phyloP scores from a whole-genome alignment of 768 basidiomycete genomes.

The Sarcodon aspratus region DNA sequence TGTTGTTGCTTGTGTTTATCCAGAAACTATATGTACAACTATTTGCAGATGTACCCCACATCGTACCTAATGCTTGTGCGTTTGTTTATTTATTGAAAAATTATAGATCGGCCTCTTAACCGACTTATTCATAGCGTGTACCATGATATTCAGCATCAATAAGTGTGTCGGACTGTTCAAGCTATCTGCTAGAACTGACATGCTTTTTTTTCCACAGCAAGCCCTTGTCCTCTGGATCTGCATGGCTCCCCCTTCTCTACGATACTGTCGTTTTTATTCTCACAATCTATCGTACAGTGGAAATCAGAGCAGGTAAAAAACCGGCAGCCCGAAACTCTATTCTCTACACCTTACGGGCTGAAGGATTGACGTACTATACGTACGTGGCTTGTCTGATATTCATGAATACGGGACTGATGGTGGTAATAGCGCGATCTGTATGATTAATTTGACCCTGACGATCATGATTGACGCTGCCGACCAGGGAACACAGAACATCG shows the following conservation, averaged over 20 bases:
- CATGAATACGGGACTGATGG: slow-evolving; percentile 2
- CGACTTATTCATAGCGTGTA: slow-evolving; percentile 20
- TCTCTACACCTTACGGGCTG: neutral
- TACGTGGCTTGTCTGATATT: neutral
- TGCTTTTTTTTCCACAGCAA: slow-evolving; percentile 5
- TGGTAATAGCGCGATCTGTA: slow-evolving; percentile 22
- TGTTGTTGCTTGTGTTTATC: too few relatives aligned
- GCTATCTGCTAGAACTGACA: neutral
- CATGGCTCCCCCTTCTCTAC: slow-evolving; percentile 29
- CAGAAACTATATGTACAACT: neutral
- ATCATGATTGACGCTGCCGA: slow-evolving; percentile 24
- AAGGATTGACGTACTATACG: neutral
- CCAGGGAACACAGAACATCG: slow-evolving; percentile 21
- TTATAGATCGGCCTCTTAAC: neutral
- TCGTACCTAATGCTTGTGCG: slow-evolving; percentile 23
- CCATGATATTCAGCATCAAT: slow-evolving; percentile 22
- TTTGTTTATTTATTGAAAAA: slow-evolving; percentile 20
- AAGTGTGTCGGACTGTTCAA: slow-evolving; percentile 10
- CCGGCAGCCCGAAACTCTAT: neutral
- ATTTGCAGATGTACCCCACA: slow-evolving; percentile 5
- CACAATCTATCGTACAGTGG: slow-evolving; percentile 13
- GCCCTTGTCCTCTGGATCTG: slow-evolving; percentile 20
- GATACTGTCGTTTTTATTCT: slow-evolving; percentile 25
- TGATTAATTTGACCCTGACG: slow-evolving; percentile 24
- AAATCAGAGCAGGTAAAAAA: too few relatives aligned